phyloP scores from a whole-genome alignment of 306 rosid species.

The Begonia masoniana region DNA sequence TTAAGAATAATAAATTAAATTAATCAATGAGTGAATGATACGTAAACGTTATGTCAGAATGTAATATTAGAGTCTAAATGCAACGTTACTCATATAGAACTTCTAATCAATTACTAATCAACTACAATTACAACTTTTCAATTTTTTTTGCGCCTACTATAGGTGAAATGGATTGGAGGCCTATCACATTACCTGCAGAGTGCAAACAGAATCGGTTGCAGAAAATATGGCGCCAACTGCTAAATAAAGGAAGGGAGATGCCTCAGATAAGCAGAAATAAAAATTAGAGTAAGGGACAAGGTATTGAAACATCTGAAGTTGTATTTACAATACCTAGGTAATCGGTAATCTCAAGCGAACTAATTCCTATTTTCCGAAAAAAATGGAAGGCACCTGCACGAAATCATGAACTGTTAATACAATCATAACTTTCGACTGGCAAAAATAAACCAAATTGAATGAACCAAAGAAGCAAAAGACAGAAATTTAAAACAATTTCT shows the following conservation, averaged over 20 bases:
- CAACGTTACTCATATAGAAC: no score
- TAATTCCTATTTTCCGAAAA: constrained; percentile 60
- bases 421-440: neutral
- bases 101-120: no score
- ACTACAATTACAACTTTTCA: no score
- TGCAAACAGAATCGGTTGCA: constrained; percentile 94
- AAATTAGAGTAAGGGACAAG: neutral
- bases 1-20: no score
- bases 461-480: neutral
- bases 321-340: constrained; percentile 51
- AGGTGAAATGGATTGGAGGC: neutral
- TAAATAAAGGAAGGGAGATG: constrained; percentile 26
- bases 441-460: neutral
- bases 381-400: constrained; percentile 77
- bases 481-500: no score
- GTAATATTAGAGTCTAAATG: neutral
- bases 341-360: constrained; percentile 80
- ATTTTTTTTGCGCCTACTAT: no score
- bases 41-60: no score
- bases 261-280: neutral
- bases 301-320: neutral
- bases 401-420: constrained; percentile 8
- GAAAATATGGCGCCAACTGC: constrained; percentile 95
- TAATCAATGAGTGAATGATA: no score
- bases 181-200: constrained; percentile 52